Percentiles rank a stretch among this genome's conserved stretches.
Evolutionary conservation across 148 eudicot species (phyloP).

Genomic region (Rhododendron williamsianum): DNA sequence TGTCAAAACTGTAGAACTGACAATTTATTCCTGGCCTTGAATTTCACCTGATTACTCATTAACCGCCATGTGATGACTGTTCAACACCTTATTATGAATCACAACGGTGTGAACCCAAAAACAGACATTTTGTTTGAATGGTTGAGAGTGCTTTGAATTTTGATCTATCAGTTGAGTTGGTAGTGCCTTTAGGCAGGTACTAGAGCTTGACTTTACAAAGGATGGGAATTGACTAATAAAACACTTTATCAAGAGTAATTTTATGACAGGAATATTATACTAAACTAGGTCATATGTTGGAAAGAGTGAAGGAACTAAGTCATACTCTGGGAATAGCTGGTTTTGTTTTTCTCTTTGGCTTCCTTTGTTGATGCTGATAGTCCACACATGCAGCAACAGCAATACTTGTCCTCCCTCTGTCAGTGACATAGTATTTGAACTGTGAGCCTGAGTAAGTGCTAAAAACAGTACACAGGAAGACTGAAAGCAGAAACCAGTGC

Average conservation of each 20-base stretch:
- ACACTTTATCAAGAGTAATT: neutral
- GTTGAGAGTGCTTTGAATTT: neutral
- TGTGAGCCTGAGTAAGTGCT: neutral
- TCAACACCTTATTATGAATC: neutral
- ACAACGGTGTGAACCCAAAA: neutral
- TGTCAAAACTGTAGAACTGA: neutral
- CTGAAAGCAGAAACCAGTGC: conserved; percentile 4
- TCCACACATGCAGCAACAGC: conserved; percentile 47
- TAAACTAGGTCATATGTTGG: neutral
- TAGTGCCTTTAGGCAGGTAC: neutral
- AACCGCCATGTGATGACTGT: neutral
- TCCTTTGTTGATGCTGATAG: conserved; percentile 39
- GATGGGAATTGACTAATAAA: neutral
- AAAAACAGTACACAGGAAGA: neutral
- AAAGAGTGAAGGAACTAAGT: neutral
- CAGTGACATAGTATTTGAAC: neutral
- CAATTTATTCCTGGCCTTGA: neutral
- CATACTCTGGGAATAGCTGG: conserved; percentile 87
- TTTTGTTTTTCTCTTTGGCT: conserved; percentile 50
- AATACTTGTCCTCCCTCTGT: conserved; percentile 90
- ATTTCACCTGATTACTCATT: neutral
- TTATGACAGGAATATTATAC: neutral
- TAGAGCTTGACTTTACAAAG: neutral
- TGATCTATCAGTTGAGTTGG: neutral
- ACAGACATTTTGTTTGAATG: neutral